phyloP scores from a whole-genome alignment of 768 basidiomycete genomes.

The Pisolithus marmoratus region DNA sequence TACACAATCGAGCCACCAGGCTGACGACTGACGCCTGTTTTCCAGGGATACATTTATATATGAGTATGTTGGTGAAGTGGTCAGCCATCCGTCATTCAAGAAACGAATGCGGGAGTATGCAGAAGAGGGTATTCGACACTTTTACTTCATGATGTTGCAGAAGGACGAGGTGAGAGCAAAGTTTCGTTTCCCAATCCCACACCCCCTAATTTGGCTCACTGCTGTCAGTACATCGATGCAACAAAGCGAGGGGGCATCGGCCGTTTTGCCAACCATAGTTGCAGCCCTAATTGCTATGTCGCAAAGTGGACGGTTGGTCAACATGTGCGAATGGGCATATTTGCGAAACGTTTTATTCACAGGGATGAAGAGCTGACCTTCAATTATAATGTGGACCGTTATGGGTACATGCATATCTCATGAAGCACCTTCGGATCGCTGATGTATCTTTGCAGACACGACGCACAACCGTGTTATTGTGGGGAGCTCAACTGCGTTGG shows the following conservation, averaged over 20 bases:
- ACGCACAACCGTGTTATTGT: constrained; percentile 92
- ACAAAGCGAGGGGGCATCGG: constrained; percentile 96
- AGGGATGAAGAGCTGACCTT: constrained; percentile 91
- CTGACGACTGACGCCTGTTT: constrained; percentile 5
- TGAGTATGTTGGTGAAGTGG: constrained; percentile 97
- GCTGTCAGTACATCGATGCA: constrained; percentile 88
- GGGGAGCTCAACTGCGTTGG: constrained; percentile 95
- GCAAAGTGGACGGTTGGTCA: constrained; percentile 95
- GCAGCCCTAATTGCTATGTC: constrained; percentile 95
- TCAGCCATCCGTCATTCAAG: constrained; percentile 79
- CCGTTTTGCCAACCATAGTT: constrained; percentile 97
- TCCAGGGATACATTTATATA: constrained; percentile 88
- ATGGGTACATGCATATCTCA: constrained; percentile 60
- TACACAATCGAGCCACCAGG: not conserved
- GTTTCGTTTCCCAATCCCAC: not conserved
- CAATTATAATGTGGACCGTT: constrained; percentile 99
- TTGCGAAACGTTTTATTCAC: constrained; percentile 75
- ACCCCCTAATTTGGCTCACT: not conserved
- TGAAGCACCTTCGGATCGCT: not conserved
- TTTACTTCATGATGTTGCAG: constrained; percentile 99
- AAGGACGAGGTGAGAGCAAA: constrained; percentile 79
- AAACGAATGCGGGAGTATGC: constrained; percentile 94
- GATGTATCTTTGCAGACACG: constrained; percentile 55
- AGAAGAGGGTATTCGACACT: constrained; percentile 89
- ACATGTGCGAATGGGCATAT: constrained; percentile 95